Evolutionary conservation across 2,329 filamentous ascomycete species (phyloP), one percentile per base, ranked within the genome.

Genomic region (Ascochyta lentis): DNA sequence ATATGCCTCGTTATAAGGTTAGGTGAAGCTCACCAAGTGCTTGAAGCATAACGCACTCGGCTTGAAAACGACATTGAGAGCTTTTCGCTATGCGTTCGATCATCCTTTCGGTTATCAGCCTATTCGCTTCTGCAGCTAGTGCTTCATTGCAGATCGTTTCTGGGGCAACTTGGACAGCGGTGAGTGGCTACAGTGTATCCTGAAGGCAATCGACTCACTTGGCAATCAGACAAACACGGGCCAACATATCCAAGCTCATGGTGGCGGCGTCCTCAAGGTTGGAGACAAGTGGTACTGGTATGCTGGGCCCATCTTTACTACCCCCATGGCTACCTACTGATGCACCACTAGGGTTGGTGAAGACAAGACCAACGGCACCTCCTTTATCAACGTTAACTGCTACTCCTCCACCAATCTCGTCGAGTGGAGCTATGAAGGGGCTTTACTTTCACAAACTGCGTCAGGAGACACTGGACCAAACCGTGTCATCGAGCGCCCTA

Each of bases 371-470:
- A 75, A 83, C n/a, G 86, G 86, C 23, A 81, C 78, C 1, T 73
- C 78, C 0, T 90, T 89, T 70, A 82, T 85, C 55, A 86, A 86
- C 47, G 78, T 90, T 62, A 89, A 89, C 69, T 90, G 87, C 74
- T 90, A 89, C 71, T 84, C 83, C 0, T 87, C 84, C 13, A 78
- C 77, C 12, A 79, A 90, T 69, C 79, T 90, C 0, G 82, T 88
- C 0, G 80, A 87, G 60, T 90, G 88, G 88, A 83, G 77, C 0
- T 86, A 84, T 54, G 83, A 82, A 31, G 83, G 84, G 12, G 82
- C 85, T 0, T 76, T 89, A 0, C 76, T 90, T 2, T 83, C 83
- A 0, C 79, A 78, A 0, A 81, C 82, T 4, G 59, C 71, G 3
- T 80, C 78, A 1, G 84, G 78, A 0, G 86, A 89, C 56, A 77